Percentiles rank a stretch among this genome's conserved stretches.
These are phyloP conservation scores for Xerocomus cyaneibrunnescens DNA, from an alignment of 1,284 basidiomycete genomes.

Conservation along the genomic window DNA sequence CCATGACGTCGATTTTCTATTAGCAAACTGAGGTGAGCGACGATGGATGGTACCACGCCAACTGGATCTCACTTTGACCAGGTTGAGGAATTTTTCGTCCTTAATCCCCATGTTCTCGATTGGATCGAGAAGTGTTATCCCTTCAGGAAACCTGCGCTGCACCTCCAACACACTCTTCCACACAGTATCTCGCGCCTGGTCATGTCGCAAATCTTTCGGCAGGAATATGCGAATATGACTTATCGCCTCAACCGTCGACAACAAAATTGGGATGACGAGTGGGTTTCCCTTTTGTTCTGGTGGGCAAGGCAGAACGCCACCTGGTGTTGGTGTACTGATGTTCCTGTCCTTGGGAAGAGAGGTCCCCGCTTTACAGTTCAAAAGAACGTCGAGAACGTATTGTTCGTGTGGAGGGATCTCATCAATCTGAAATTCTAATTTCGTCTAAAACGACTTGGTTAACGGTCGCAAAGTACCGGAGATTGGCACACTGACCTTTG, in stretches of 20 bases:
- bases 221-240: conserved; percentile 87
- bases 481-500: conserved; percentile 53
- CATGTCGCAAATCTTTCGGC: conserved; percentile 85
- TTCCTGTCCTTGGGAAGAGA: conserved; percentile 62
- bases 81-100: conserved; percentile 88
- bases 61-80: conserved; percentile 66
- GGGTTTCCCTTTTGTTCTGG: conserved; percentile 75
- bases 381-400: conserved; percentile 92
- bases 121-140: conserved; percentile 88
- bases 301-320: conserved; percentile 74
- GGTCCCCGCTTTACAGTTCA: conserved; percentile 76
- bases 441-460: conserved; percentile 19
- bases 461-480: background rate
- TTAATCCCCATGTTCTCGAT: conserved; percentile 96
- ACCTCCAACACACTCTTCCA: conserved; percentile 93
- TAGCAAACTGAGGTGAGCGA: conserved; percentile 2
- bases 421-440: conserved; percentile 45
- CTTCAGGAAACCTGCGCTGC: conserved; percentile 85
- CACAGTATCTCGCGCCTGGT: conserved; percentile 75
- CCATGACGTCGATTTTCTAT: conserved; percentile 89
- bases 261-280: conserved; percentile 85
- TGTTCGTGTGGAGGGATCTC: conserved; percentile 82
- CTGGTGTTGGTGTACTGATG: conserved; percentile 55
- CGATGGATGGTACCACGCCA: background rate
- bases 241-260: conserved; percentile 86